A percentile compares a stretch with the other conserved stretches of the same genome.
These are phyloP conservation scores for Russula lepida DNA, from an alignment of 768 basidiomycete species.

Conservation along the genomic window DNA sequence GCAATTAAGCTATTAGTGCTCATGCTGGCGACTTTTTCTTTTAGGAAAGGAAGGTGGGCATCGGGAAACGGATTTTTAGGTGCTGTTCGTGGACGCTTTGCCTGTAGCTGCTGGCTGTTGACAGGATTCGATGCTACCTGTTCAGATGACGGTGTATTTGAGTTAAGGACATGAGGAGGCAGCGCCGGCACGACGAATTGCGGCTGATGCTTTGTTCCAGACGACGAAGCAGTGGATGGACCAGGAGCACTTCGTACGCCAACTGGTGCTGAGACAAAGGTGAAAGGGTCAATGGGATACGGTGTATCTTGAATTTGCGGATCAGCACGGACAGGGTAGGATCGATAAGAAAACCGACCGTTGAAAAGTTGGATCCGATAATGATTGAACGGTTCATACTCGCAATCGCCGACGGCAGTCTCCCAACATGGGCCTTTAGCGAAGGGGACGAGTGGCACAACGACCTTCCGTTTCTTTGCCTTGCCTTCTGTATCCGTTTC, in stretches of 20 bases:
- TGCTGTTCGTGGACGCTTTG: slow-evolving; percentile 21
- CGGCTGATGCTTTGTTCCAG: slow-evolving; percentile 22
- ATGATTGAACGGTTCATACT: slow-evolving; percentile 59
- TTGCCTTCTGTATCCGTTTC: slow-evolving; percentile 54
- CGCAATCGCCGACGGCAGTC: slow-evolving; percentile 51
- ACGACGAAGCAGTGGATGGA: slow-evolving; percentile 19
- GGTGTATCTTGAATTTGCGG: slow-evolving; percentile 47
- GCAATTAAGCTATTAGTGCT: slow-evolving; percentile 54
- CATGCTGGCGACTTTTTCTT: slow-evolving; percentile 54
- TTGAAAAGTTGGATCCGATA: slow-evolving; percentile 81
- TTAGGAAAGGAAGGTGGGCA: slow-evolving; percentile 46
- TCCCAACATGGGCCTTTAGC: slow-evolving; percentile 83
- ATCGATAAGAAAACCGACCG: slow-evolving; percentile 39
- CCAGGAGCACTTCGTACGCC: slow-evolving; percentile 33
- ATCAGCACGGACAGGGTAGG: not conserved
- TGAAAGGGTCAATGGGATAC: slow-evolving; percentile 70
- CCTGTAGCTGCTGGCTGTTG: slow-evolving; percentile 18
- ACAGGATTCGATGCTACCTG: slow-evolving; percentile 16
- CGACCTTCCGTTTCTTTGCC: slow-evolving; percentile 66
- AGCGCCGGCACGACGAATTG: slow-evolving; percentile 39
- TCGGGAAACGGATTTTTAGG: slow-evolving; percentile 65
- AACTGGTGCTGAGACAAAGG: slow-evolving; percentile 46
- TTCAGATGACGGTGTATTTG: slow-evolving; percentile 9
- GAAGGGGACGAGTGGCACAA: slow-evolving; percentile 72
- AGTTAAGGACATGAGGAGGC: slow-evolving; percentile 22